Conservation (phyloP, 169 alveolate genomes). For the Hepatocystis sp. region DNA sequence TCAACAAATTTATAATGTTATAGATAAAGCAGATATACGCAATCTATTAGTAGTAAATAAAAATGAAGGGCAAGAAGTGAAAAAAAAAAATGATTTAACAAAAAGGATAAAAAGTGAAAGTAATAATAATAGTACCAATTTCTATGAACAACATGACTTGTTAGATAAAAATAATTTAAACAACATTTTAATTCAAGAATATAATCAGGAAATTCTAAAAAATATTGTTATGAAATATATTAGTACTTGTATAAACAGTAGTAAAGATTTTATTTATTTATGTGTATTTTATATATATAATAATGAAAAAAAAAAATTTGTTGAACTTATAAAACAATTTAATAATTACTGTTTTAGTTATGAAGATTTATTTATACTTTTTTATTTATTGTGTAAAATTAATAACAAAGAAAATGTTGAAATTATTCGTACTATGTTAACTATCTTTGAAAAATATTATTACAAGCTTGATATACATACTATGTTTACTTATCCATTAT, state of each 20-base stretch:
- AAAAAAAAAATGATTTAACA: slow-evolving; percentile 1
- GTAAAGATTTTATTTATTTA: slow-evolving; percentile 38
- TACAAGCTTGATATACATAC: slow-evolving; percentile 40
- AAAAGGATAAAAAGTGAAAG: neutral
- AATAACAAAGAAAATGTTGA: slow-evolving; percentile 18
- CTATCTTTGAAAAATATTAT: slow-evolving; percentile 44
- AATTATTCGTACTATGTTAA: slow-evolving; percentile 13
- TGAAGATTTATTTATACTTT: slow-evolving; percentile 60
- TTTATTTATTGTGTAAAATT: slow-evolving; percentile 49
- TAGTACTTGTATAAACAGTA: slow-evolving; percentile 21
- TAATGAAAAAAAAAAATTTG: slow-evolving; percentile 45
- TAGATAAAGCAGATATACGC: slow-evolving; percentile 12
- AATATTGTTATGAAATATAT: slow-evolving; percentile 18
- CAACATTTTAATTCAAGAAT: slow-evolving; percentile 1
- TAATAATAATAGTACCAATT: neutral
- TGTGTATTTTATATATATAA: slow-evolving; percentile 54
- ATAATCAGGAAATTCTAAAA: slow-evolving; percentile 10
- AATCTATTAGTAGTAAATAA: neutral
- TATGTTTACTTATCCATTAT: slow-evolving; percentile 25
- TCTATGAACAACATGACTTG: neutral
- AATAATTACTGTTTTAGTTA: slow-evolving; percentile 34
- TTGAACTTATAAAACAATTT: slow-evolving; percentile 21
- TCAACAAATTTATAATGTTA: slow-evolving; percentile 35
- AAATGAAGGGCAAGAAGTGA: neutral
- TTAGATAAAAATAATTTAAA: slow-evolving; percentile 4